Evolutionary conservation across 2,329 filamentous ascomycete species (phyloP), one percentile per base, ranked within the genome.

Genomic region (Chaetomium sp.): DNA sequence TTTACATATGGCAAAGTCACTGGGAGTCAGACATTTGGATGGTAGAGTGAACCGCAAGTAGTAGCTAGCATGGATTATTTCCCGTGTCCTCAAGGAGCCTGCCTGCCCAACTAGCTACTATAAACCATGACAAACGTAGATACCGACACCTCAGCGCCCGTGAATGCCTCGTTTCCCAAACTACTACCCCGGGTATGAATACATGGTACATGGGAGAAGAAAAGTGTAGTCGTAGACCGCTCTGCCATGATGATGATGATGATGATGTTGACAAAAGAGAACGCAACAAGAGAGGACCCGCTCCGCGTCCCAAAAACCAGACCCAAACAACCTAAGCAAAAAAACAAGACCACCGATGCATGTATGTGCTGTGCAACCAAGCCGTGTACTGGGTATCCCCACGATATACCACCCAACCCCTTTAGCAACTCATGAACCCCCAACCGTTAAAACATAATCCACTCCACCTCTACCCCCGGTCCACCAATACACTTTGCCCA

Each of bases 371-470:
- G 21, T 59, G 12, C 23, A 33, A 49, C 27, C 45, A 31, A 29
- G 29, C 31, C 45, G 21, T 33, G 45, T 49, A 21, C 19, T 38
- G 21, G 21, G 21, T 51, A 35, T 35, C 19, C 45, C 21, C 42
- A 51, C 23, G 38, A 42, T 42, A 42, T 42, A 19, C 38, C 33
- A 35, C 12, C 10, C 38, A 16, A 42, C 38, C 29, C 7, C 31
- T 2, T 21, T 25, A 25, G 13, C 31, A 19, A n/a, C 23, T 31
- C 50, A 23, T 35, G 13, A 47, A 47, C 21, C 29, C 38, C 29
- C 38, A 42, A 16, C 50, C 45, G 55, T 81, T 77, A 88, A 74
- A 88, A 86, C 85, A 88, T 88, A 72, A 88, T 88, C 85, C 85
- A 88, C 76, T 88, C 86, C 23, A 87, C 83, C 54, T 87, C 85